phyloP scores from a whole-genome alignment of 2,329 filamentous ascomycete species.

The Fusarium stilboides region DNA sequence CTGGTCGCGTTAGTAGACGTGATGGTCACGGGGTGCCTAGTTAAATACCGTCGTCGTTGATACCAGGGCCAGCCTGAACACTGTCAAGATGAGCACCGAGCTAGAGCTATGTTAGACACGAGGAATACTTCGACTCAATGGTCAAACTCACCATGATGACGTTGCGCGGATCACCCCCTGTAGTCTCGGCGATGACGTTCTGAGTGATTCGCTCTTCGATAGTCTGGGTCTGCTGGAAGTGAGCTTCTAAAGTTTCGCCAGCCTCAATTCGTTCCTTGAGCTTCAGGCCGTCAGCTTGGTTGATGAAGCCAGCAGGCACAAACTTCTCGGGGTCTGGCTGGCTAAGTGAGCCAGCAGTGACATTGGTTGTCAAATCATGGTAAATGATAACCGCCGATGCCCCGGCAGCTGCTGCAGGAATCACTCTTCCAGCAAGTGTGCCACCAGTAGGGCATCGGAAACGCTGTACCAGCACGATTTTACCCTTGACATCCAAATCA shows the following conservation, averaged over 20 bases:
- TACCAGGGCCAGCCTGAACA: constrained; percentile 41
- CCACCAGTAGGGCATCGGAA: constrained; percentile 46
- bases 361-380: constrained; percentile 40
- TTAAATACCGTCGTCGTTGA: constrained; percentile 38
- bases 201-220: constrained; percentile 45
- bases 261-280: constrained; percentile 57
- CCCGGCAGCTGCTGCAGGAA: constrained; percentile 40
- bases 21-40: fast-evolving
- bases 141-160: constrained; percentile 37
- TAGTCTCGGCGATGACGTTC: constrained; percentile 42
- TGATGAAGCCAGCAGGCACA: constrained; percentile 41
- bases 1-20: neutral
- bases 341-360: constrained; percentile 42
- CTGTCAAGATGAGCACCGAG: constrained; percentile 41
- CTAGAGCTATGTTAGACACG: neutral
- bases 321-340: constrained; percentile 40
- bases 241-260: constrained; percentile 54
- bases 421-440: constrained; percentile 42
- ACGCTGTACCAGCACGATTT: constrained; percentile 48
- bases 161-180: constrained; percentile 37
- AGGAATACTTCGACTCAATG: fast-evolving
- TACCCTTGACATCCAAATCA: constrained; percentile 43
- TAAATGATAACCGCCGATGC: constrained; percentile 43
- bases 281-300: constrained; percentile 57
- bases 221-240: constrained; percentile 42